These are phyloP conservation scores for Mrakiaceae sp. DNA, from an alignment of 1,284 basidiomycete genomes.

Conservation along the genomic window DNA sequence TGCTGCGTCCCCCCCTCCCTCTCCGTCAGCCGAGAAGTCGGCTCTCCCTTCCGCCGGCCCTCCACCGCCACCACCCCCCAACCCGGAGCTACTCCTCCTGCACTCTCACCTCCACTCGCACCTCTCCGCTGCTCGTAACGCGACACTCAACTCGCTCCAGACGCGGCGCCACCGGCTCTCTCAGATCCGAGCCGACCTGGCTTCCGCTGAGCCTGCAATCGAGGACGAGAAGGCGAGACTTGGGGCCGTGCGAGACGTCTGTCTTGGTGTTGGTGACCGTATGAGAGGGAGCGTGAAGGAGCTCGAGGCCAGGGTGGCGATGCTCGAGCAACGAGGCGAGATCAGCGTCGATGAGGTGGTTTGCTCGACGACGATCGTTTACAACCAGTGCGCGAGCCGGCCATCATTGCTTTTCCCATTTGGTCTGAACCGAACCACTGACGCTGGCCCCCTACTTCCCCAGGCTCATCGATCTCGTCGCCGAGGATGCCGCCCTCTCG, in stretches of 20 bases:
- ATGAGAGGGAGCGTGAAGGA: conserved; percentile 50
- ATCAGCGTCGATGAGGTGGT: conserved; percentile 75
- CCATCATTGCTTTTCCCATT: conserved; percentile 8
- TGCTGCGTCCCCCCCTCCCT: conserved; percentile 18
- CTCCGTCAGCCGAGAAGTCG: conserved; percentile 8
- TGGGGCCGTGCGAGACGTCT: conserved; percentile 87
- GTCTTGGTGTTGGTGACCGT: conserved; percentile 59
- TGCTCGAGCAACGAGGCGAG: conserved; percentile 57
- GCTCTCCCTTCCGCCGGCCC: conserved; percentile 33
- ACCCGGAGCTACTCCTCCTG: conserved; percentile 73
- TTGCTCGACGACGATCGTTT: conserved; percentile 86
- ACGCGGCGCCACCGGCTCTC: conserved; percentile 63
- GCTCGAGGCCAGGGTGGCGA: conserved; percentile 55
- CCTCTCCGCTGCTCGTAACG: conserved; percentile 54
- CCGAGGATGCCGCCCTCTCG: conserved; percentile 97
- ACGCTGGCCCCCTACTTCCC: not conserved
- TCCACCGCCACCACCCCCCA: conserved; percentile 68
- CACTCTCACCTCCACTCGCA: conserved; percentile 70
- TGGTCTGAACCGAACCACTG: conserved; percentile 15
- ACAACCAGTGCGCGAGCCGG: conserved; percentile 61
- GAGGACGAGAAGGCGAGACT: conserved; percentile 91
- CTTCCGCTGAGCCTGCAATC: conserved; percentile 81
- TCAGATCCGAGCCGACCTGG: conserved; percentile 68
- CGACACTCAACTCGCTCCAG: conserved; percentile 52
- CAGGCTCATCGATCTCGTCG: conserved; percentile 85